phyloP scores from a whole-genome alignment of 1,139 yeast genomes.

The Pichia sp. region DNA sequence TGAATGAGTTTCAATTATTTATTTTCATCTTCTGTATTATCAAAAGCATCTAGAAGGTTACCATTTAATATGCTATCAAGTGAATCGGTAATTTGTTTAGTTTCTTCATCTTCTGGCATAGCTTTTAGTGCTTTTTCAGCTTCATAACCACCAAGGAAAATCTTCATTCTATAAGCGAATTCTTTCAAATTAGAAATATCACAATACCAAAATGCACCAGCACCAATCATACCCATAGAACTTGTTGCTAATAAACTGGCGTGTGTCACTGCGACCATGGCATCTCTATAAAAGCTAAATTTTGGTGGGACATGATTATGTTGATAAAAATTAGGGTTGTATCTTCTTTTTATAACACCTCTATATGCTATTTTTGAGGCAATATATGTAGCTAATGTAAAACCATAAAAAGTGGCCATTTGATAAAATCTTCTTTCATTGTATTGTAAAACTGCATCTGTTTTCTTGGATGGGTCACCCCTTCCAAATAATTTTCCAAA shows the following conservation, averaged over 20 bases:
- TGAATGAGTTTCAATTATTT: not conserved
- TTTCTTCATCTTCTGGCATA: slow-evolving; percentile 64
- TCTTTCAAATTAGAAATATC: slow-evolving; percentile 66
- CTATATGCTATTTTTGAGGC: slow-evolving; percentile 71
- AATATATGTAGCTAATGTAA: slow-evolving; percentile 65
- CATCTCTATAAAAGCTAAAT: slow-evolving; percentile 75
- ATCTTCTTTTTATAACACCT: slow-evolving; percentile 67
- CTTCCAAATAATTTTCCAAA: slow-evolving; percentile 26
- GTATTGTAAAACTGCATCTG: slow-evolving; percentile 29
- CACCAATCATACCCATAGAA: slow-evolving; percentile 62
- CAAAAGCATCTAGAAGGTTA: slow-evolving; percentile 9
- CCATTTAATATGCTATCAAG: slow-evolving; percentile 16
- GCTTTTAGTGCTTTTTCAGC: slow-evolving; percentile 43
- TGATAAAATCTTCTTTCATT: slow-evolving; percentile 61
- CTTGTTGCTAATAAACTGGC: slow-evolving; percentile 73
- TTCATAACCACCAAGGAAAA: slow-evolving; percentile 61
- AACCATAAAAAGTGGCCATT: slow-evolving; percentile 64
- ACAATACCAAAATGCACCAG: slow-evolving; percentile 75
- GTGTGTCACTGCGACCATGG: slow-evolving; percentile 77
- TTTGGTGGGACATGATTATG: slow-evolving; percentile 85
- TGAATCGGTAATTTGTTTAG: slow-evolving; percentile 41
- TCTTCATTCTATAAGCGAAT: slow-evolving; percentile 65
- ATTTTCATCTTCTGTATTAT: not conserved
- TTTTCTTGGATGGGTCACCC: slow-evolving; percentile 22
- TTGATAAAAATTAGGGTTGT: slow-evolving; percentile 70